Evolutionary conservation across 169 alveolate species (phyloP), one percentile per base, ranked within the genome.

Genomic region (Besnoitia besnoiti): DNA sequence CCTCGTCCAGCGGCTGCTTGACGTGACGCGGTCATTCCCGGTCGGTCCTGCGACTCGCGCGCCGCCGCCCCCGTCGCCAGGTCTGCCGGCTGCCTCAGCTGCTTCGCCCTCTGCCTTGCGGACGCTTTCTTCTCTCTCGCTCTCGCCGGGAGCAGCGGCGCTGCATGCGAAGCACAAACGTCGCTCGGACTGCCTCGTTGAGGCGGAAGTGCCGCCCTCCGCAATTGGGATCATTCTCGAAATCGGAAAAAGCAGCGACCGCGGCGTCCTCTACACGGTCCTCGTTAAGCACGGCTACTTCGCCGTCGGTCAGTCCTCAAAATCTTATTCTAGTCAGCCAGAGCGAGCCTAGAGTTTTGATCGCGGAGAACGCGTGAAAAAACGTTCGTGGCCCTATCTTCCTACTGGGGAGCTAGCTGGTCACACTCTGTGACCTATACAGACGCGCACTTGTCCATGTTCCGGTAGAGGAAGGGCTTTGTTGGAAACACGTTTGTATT

Each of bases 261-360:
- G 90, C 33, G 90, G 90, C 77, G 73, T 85, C 40, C 8, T 85
- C 21, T 85, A 85, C 79, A 85, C 90, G 33, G 90, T 85, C 33
- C 90, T 85, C 50, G 42, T 85, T 27, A 85, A 85, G 79, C 44
- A n/a, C 14, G 90, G 90, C 19, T 42, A 67, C 80, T 67, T 67
- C 80, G 14, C 80, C 42, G 44, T 35, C 19, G 80, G 80, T 67
- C 44, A 21, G 80, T 67, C 46, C n/a, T n/a, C n/a, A n/a, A n/a
- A n/a, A n/a, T n/a, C n/a, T n/a, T n/a, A n/a, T n/a, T n/a, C n/a
- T n/a, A n/a, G n/a, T n/a, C n/a, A n/a, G n/a, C n/a, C n/a, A n/a
- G n/a, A n/a, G n/a, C n/a, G n/a, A n/a, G n/a, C n/a, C n/a, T n/a
- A n/a, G n/a, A n/a, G n/a, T n/a, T n/a, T n/a, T n/a, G n/a, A n/a